Evolutionary conservation across 768 basidiomycete genomes (phyloP), one percentile per base, ranked within the genome.

Genomic region (Mycena galopus): DNA sequence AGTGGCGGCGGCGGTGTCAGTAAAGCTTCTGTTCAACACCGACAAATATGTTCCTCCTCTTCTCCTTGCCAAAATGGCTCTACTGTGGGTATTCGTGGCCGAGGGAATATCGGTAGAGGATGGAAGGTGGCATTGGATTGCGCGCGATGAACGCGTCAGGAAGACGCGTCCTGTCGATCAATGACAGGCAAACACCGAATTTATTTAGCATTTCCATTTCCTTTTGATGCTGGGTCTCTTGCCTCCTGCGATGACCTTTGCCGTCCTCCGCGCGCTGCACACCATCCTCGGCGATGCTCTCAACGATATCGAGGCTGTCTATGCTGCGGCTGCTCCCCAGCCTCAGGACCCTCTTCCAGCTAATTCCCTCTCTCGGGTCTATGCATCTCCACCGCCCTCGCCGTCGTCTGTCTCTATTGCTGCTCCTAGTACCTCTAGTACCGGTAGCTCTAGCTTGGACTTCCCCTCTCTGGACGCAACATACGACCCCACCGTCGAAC

Each of bases 251-350:
- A 33, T 61, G 89, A 91, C 93, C 63, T 90, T 94, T 75, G 85
- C 90, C 33, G 84, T 86, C 65, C 87, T 94, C 65, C 88, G 88
- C 56, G 88, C 89, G 37, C 87, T 94, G 51, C 89, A 93, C 73
- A 81, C 86, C 73, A 87, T 94, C 77, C 88, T 94, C 75, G 90
- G 89, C 76, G 85, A 91, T 74, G 92, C 92, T 29, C 81, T 94
- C 73, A 87, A 90, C 80, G 91, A 92, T 75, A 91, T 94, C 19
- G 89, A 93, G 79, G 83, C 82, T 61, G 82, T 92, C 61, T 93
- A 91, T 77, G 79, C 82, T 62, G 51, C 61, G 51, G 69, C 50
- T n/a, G n/a, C n/a, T n/a, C n/a, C n/a, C 12, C 27, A 50, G 12
- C 44, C 27, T 30, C 9, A 39, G 17, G 32, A 55, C n/a, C 21